Base-by-base conservation (phyloP, 2,329 filamentous ascomycete genomes). In the Colletotrichum sojae region DNA sequence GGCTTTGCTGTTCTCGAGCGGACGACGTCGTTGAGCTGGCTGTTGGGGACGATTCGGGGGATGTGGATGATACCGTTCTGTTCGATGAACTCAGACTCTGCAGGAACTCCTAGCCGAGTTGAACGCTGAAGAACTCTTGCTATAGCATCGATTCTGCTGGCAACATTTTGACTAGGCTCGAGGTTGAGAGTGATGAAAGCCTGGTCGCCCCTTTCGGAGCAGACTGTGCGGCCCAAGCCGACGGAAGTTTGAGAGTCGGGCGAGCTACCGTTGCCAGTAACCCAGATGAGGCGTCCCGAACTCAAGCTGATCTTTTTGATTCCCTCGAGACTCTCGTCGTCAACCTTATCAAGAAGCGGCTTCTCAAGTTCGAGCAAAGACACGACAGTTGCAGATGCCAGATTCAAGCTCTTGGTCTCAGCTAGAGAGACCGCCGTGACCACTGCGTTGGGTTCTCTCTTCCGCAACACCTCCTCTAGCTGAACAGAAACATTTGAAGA, bases 1-100 rank as follows among this genome's bases (percentile, higher is more conserved):
- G 77, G 60, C 5, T 75, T 73, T 56, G 75, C 73, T 1, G 74
- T 74, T 20, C 76, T 73, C 46, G 74, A 76, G 2, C 76, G 61
- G 9, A 73, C 73, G 27, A 79, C 71, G 22, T 74, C 70, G 76
- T 71, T 15, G 71, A 67, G 5, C 72, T 72, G 46, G 75, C 71
- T 3, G 70, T 67, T n/a, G 77, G 70, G 4, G 73, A 76, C 40
- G 75, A 80, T 57, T 78, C 79, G 39, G 72, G 73, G 48, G 6
- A 57, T 57, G 4, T 48, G 22, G 3, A 56, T 22, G 2, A 58
- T 8, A 16, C 61, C 52, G 6, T 58, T 20, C 2, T 36, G 13
- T 18, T 64, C 40, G 15, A 43, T 22, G n/a, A 57, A 56, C 13
- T 64, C 56, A 16, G 31, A 45, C 40, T 66, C 63, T 13, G 56